Base-by-base conservation (phyloP, 1,284 basidiomycete genomes). In the Ceratobasidium sp. region DNA sequence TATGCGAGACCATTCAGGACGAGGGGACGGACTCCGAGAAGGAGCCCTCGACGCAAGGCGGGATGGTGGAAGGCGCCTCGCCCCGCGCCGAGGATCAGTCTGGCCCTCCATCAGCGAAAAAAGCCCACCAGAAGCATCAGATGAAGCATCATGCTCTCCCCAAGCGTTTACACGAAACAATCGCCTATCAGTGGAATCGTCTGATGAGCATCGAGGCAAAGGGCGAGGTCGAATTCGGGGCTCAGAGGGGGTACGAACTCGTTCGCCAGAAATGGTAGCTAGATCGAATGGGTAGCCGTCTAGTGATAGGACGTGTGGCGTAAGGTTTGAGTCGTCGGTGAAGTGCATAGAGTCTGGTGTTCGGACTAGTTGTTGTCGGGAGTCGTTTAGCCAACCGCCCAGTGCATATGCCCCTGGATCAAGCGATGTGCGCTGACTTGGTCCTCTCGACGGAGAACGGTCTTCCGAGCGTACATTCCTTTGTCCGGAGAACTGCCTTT, bases 141-240 rank as follows among this genome's bases (percentile, higher is more conserved):
- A 51, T 11, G 69, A 57, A 19, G 69, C 53, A 17, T 62, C 50
- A 33, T 62, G 69, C 33, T 73, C 69, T 14, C 69, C 69, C 69
- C 59, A 63, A n/a, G 69, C 69, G 31, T 62, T 73, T 6, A 73
- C 48, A 62, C 69, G 69, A 63, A 73, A 73, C 17, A 73, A 57
- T 22, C 69, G 57, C 31, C 48, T 45, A 44, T 73, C 69, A 36
- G 47, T 24, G 27, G 62, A 51, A 44, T 73, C 69, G 19, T 73
- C 69, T 50, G 69, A 73, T 19, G 69, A 73, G 33, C 57, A 53
- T 0, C 69, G 56, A 5, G 69, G 69, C 7, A 73, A 22, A 50
- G 69, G 69, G 59, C 56, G 69, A 51, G 69, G 69, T 27, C 69
- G 57, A 24, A 62, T 51, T 1, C 56, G 56, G 24, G 69, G 69